These are phyloP conservation scores for Starmerella stigmatis DNA, from an alignment of 805 yeast genomes.

Conservation along the genomic window DNA sequence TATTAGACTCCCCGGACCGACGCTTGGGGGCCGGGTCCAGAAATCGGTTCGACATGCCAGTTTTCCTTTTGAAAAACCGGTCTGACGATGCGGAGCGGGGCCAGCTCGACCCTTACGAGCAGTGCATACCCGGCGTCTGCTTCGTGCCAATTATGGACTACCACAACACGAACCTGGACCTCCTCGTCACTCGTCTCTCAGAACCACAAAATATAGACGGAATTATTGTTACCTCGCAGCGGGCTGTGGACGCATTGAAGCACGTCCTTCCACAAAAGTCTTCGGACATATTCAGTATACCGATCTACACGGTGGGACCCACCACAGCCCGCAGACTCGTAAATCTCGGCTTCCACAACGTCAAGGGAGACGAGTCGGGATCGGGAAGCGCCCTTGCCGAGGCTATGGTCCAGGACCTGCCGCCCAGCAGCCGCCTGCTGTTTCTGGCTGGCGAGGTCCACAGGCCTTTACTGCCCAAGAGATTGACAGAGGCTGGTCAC, in stretches of 20 bases:
- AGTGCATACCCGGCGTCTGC: slow-evolving; percentile 34
- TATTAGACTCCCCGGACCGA: too few species aligned
- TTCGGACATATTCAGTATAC: slow-evolving; percentile 23
- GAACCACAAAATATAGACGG: slow-evolving; percentile 33
- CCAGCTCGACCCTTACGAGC: slow-evolving; percentile 58
- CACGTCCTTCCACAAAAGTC: slow-evolving; percentile 28
- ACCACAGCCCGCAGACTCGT: slow-evolving; percentile 57
- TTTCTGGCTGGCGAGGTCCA: slow-evolving; percentile 82
- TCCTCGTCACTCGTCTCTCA: slow-evolving; percentile 37
- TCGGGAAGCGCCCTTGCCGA: slow-evolving; percentile 66
- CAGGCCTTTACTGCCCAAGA: slow-evolving; percentile 67
- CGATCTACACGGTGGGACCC: slow-evolving; percentile 84
- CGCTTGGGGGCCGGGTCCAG: too few species aligned
- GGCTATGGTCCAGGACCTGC: slow-evolving; percentile 37
- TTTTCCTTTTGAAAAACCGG: slow-evolving; percentile 52
- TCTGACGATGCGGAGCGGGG: slow-evolving; percentile 35
- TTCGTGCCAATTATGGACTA: slow-evolving; percentile 73
- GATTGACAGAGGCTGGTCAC: slow-evolving; percentile 37
- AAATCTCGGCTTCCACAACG: slow-evolving; percentile 52
- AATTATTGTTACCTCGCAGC: slow-evolving; percentile 73
- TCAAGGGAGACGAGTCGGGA: slow-evolving; percentile 70
- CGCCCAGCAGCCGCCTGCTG: slow-evolving; percentile 28
- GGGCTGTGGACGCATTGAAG: slow-evolving; percentile 76
- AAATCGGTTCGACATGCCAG: too few species aligned
- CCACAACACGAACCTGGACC: slow-evolving; percentile 40